phyloP scores from a whole-genome alignment of 2,329 filamentous ascomycete genomes.

The Coniella vitis region DNA sequence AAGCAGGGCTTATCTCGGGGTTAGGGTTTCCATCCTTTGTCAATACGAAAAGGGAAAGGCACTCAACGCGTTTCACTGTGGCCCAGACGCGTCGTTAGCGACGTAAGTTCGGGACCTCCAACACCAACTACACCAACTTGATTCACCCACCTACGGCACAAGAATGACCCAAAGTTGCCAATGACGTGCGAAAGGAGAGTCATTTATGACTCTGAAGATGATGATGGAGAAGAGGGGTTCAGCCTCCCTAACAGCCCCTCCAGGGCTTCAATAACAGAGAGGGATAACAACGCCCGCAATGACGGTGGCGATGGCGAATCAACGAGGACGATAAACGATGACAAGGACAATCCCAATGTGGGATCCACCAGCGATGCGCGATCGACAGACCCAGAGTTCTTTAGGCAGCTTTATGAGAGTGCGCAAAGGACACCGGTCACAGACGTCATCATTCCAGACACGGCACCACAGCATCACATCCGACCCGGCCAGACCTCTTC shows the following conservation, averaged over 20 bases:
- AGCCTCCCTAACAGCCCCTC: constrained; percentile 20
- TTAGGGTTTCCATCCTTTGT: no score
- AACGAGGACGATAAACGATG: neutral
- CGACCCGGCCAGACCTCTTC: neutral
- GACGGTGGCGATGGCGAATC: neutral
- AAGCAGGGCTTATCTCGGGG: no score
- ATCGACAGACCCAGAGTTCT: constrained; percentile 43
- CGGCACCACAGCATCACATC: neutral
- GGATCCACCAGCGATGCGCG: constrained; percentile 18
- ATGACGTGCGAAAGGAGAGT: constrained; percentile 23
- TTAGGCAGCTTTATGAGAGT: constrained; percentile 40
- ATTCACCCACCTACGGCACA: neutral
- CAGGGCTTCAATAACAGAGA: constrained; percentile 1
- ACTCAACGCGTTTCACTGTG: no score
- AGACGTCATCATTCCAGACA: constrained; percentile 5
- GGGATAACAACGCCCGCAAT: no score
- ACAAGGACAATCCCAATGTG: neutral
- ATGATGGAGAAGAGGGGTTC: constrained; percentile 23
- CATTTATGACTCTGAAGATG: constrained; percentile 28
- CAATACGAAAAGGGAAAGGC: no score
- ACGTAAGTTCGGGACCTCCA: no score
- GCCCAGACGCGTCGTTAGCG: no score
- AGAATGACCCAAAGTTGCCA: neutral
- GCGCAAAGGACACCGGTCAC: constrained; percentile 29
- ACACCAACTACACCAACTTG: neutral